phyloP scores from a whole-genome alignment of 306 rosid genomes.

The Astragalus glycyphyllos region DNA sequence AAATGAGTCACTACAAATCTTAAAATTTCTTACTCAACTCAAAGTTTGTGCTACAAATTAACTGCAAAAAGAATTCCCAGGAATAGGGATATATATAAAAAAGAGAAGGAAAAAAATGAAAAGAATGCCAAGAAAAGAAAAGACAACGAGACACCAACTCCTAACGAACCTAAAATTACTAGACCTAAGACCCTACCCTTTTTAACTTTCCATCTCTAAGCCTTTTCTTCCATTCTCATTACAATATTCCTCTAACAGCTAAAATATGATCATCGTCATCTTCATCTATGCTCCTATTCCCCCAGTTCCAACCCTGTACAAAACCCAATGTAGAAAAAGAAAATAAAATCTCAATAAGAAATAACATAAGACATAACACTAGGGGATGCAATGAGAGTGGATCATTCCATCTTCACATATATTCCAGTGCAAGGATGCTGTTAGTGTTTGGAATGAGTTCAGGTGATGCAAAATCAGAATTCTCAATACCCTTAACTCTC shows the following conservation, averaged over 20 bases:
- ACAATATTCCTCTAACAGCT: constrained; percentile 69
- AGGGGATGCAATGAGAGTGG: constrained; percentile 37
- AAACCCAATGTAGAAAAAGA: constrained; percentile 70
- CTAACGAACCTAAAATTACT: constrained; percentile 60
- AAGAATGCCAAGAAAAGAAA: constrained; percentile 57
- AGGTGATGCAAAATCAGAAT: constrained; percentile 49
- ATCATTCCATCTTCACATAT: constrained; percentile 57
- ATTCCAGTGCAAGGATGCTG: constrained; percentile 75
- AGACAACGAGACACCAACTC: constrained; percentile 52
- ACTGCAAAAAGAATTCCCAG: constrained; percentile 99
- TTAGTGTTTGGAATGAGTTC: constrained; percentile 88
- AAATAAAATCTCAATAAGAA: constrained; percentile 61
- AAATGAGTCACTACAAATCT: constrained; percentile 50
- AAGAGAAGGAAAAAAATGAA: constrained; percentile 39
- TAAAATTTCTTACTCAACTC: constrained; percentile 70
- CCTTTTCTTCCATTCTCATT: constrained; percentile 53
- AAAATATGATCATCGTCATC: constrained; percentile 56
- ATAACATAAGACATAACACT: constrained; percentile 57
- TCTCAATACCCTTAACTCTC: constrained; percentile 63
- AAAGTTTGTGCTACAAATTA: constrained; percentile 79
- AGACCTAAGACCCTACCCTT: constrained; percentile 74
- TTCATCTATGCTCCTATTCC: constrained; percentile 68
- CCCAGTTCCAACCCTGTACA: constrained; percentile 86
- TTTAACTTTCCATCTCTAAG: constrained; percentile 63
- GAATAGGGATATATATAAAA: constrained; percentile 55